Evolutionary conservation across 805 yeast species (phyloP), one percentile per base, ranked within the genome.

Genomic region (Nakazawaea peltata): DNA sequence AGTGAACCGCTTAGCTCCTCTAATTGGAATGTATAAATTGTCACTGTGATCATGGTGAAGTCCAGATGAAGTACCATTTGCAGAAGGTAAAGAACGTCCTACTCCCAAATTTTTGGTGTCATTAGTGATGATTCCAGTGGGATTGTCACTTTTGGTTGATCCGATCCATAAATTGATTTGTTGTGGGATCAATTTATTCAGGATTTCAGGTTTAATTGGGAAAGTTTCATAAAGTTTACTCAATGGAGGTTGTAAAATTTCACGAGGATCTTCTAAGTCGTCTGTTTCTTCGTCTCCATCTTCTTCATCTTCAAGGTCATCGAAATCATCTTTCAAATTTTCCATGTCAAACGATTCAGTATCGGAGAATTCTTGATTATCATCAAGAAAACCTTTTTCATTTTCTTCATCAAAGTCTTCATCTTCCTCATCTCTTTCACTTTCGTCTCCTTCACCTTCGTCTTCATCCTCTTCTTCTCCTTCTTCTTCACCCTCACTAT

Each of bases 11-110:
- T 81, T 81, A 6, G 45, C 49, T 0, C 90, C 92, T 19, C 65
- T 55, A 1, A 74, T 49, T 2, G 81, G 71, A 4, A 81, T 61
- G 49, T 81, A 81, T 24, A 81, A 56, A 47, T 81, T 81, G 49
- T 81, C 88, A 2, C 88, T 84, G 54, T 81, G 88, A 50, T 81
- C 90, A 50, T 81, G 90, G 46, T 81, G 90, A 10, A 81, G 56
- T 0, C 90, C 90, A 1, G 87, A 77, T 0, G 86, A 77, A 1
- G 77, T 62, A 2, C 80, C 81, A 1, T 63, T 61, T 8, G 16
- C 5, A 14, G 9, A 4, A 1, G 71, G 69, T 1, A 79, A 54
- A 16, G 57, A 57, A 47, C 73, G 70, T 1, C 84, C 84, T 4
- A 76, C 50, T 1, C 71, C 70, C 13, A 57, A 49, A 30, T 55